Evolutionary conservation across 345 rosid species (phyloP).

Genomic region (Schrenkiella parvula): DNA sequence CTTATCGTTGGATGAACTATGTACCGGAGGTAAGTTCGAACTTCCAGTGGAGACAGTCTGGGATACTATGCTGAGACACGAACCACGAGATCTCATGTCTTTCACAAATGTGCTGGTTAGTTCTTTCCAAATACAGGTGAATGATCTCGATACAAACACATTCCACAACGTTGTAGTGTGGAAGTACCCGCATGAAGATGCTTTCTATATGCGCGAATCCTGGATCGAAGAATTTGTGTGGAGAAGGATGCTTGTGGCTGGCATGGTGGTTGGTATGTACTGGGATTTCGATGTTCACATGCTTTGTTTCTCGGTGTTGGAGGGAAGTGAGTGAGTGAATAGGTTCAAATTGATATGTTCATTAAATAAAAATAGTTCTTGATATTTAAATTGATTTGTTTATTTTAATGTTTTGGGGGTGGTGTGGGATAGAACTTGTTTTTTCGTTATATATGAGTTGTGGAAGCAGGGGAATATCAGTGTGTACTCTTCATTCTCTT

Average conservation of each 20-base stretch:
- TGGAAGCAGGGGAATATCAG: not conserved
- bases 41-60: not conserved
- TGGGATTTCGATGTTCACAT: not conserved
- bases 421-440: too few species aligned
- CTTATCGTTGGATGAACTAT: not conserved
- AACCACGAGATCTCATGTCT: not conserved
- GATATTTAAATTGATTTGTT: not conserved
- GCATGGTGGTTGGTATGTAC: slow-evolving; percentile 21
- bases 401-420: not conserved
- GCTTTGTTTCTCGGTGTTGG: slow-evolving; percentile 14
- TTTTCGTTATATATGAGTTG: too few species aligned
- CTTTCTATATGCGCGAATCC: not conserved
- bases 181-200: not conserved
- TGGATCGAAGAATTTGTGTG: slow-evolving; percentile 23
- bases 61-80: not conserved
- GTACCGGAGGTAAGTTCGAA: not conserved
- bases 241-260: slow-evolving; percentile 13
- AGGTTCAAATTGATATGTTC: not conserved
- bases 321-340: not conserved
- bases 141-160: slow-evolving; percentile 23
- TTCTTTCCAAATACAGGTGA: not conserved
- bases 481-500: not conserved
- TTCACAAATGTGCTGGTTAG: not conserved
- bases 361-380: too few species aligned
- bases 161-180: not conserved